Conservation (phyloP, 2,329 filamentous ascomycete genomes). For the Penicillium thymicola region DNA sequence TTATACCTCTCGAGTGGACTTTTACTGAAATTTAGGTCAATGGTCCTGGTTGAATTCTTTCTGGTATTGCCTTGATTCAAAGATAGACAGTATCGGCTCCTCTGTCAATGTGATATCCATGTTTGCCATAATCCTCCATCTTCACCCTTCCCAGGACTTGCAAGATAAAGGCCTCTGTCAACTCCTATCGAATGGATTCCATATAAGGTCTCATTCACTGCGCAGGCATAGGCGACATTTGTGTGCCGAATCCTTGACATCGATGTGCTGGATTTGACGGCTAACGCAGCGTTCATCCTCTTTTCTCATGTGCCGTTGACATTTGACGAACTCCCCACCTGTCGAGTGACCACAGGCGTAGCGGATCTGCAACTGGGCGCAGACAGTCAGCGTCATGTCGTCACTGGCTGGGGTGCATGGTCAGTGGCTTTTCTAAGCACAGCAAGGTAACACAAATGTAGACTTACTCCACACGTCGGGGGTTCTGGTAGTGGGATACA, state of each 20-base stretch:
- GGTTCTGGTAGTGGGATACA: not conserved
- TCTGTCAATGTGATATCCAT: not conserved
- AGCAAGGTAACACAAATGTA: not conserved
- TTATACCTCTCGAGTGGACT: not conserved
- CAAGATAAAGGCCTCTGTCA: not conserved
- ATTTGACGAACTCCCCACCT: constrained; percentile 19
- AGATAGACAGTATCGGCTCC: not conserved
- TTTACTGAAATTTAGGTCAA: not conserved
- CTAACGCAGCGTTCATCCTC: constrained; percentile 16
- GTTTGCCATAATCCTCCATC: not conserved
- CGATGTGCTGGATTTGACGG: constrained; percentile 7
- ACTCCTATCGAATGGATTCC: not conserved
- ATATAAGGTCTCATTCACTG: constrained; percentile 1
- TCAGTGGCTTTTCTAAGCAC: not conserved
- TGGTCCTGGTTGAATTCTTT: not conserved
- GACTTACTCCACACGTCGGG: not conserved
- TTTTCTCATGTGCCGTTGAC: constrained; percentile 6
- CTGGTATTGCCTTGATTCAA: not conserved
- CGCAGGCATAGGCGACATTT: constrained; percentile 15
- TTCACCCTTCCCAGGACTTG: not conserved
- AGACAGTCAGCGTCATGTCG: not conserved
- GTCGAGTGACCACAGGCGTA: constrained; percentile 16
- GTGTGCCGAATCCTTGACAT: constrained; percentile 11
- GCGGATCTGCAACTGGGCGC: constrained; percentile 13
- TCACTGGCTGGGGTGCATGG: not conserved